Evolutionary conservation across 2,329 filamentous ascomycete species (phyloP).

Genomic region (Aspergillus calidoustus): DNA sequence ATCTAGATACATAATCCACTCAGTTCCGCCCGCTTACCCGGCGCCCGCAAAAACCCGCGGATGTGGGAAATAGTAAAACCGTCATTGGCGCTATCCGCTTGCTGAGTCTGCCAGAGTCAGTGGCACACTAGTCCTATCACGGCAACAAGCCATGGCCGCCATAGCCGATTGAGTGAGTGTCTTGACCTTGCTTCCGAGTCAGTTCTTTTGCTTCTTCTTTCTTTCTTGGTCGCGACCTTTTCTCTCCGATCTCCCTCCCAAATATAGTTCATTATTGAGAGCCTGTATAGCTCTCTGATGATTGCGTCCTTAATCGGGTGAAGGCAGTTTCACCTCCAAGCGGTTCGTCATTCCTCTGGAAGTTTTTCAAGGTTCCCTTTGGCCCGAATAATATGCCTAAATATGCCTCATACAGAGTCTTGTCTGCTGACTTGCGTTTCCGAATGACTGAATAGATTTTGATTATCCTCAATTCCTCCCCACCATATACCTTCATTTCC

Average conservation of each 20-base stretch:
- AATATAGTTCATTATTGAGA: conserved; percentile 25
- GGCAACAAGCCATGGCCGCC: conserved; percentile 27
- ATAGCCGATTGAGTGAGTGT: conserved; percentile 31
- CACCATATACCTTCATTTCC: neutral
- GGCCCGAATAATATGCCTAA: conserved; percentile 8
- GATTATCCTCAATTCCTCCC: conserved; percentile 5
- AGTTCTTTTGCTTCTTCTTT: conserved; percentile 15
- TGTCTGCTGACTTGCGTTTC: conserved; percentile 14
- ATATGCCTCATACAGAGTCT: conserved; percentile 21
- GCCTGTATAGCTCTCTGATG: conserved; percentile 44
- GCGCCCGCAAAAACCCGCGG: conserved; percentile 1
- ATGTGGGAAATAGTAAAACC: conserved; percentile 27
- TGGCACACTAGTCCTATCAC: no score
- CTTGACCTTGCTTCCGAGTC: conserved; percentile 22
- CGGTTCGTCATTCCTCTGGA: conserved; percentile 13
- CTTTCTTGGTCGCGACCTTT: conserved; percentile 12
- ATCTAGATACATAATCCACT: neutral
- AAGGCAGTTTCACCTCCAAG: conserved; percentile 1
- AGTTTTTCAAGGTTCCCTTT: conserved; percentile 24
- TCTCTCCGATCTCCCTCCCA: conserved; percentile 13
- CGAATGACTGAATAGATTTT: conserved; percentile 11
- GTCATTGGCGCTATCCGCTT: no score
- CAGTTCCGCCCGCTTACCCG: conserved; percentile 6
- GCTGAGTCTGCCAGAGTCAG: no score
- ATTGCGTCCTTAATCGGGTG: conserved; percentile 29